phyloP scores from a whole-genome alignment of 2,329 filamentous ascomycete species.

The Pyricularia sp. region DNA sequence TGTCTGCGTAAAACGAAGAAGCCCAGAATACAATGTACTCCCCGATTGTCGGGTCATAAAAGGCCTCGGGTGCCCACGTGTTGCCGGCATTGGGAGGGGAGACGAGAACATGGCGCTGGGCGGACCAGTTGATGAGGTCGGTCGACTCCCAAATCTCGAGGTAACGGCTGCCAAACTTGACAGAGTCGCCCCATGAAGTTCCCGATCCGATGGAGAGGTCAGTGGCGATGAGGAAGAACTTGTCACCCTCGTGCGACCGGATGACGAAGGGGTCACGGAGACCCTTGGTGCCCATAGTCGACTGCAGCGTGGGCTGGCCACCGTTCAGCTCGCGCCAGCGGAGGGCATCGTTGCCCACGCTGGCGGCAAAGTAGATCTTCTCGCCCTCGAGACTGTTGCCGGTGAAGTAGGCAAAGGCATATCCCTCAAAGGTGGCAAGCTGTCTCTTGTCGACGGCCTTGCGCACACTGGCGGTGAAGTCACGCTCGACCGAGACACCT shows the following conservation, averaged over 20 bases:
- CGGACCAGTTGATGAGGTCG: constrained; percentile 28
- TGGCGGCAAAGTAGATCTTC: constrained; percentile 29
- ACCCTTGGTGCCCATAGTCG: constrained; percentile 27
- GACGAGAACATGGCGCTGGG: constrained; percentile 27
- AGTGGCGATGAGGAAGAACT: constrained; percentile 29
- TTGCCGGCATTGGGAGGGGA: constrained; percentile 28
- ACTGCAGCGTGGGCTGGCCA: constrained; percentile 25
- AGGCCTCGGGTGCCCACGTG: constrained; percentile 30
- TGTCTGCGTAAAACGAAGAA: constrained; percentile 31
- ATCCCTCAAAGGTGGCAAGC: constrained; percentile 26
- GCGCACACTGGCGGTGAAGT: constrained; percentile 23
- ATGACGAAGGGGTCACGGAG: constrained; percentile 32
- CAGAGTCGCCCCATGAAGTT: constrained; percentile 14
- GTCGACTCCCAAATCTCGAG: constrained; percentile 30
- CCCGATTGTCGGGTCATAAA: constrained; percentile 23
- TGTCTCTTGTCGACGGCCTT: constrained; percentile 19
- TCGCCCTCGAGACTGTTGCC: constrained; percentile 22
- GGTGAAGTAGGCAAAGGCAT: constrained; percentile 44
- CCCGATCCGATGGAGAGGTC: constrained; percentile 27
- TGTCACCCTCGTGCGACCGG: constrained; percentile 26
- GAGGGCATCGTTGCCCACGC: constrained; percentile 29
- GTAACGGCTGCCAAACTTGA: constrained; percentile 13
- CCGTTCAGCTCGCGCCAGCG: constrained; percentile 28
- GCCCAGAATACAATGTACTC: constrained; percentile 26
- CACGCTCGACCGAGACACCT: constrained; percentile 16